These are phyloP conservation scores for Cerrena zonata DNA, from an alignment of 1,284 basidiomycete genomes.

Conservation along the genomic window DNA sequence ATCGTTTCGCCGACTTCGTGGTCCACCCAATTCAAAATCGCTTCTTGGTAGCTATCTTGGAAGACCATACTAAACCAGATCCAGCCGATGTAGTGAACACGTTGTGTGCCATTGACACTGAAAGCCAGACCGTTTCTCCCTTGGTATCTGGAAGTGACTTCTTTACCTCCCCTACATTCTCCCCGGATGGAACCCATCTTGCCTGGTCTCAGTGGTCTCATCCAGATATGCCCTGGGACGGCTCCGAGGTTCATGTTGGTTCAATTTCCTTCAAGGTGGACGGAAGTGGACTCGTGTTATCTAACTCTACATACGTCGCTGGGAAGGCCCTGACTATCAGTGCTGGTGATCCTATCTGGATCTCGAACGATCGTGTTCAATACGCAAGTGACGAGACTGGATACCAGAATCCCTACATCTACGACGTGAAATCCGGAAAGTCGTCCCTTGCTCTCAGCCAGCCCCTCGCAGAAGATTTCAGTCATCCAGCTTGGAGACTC, in stretches of 20 bases:
- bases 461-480: constrained; percentile 54
- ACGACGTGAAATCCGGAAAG: constrained; percentile 31
- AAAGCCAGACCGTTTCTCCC: constrained; percentile 34
- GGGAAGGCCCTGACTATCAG: constrained; percentile 44
- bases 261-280: constrained; percentile 25
- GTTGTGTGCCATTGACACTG: constrained; percentile 51
- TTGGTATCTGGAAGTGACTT: constrained; percentile 61
- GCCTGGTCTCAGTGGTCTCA: constrained; percentile 72
- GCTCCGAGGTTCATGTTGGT: constrained; percentile 54
- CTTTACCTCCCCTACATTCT: constrained; percentile 59
- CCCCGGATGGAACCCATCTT: constrained; percentile 59
- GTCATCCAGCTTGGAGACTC: constrained; percentile 51
- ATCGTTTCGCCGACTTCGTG: constrained; percentile 54
- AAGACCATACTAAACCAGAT: constrained; percentile 61
- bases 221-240: constrained; percentile 83
- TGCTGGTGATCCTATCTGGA: constrained; percentile 57
- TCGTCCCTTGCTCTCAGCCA: constrained; percentile 39
- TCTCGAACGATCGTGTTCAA: constrained; percentile 49
- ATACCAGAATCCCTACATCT: constrained; percentile 66
- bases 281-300: constrained; percentile 23
- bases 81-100: constrained; percentile 53
- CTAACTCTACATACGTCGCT: constrained; percentile 36
- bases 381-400: constrained; percentile 67
- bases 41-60: constrained; percentile 51
- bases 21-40: constrained; percentile 42